Base-by-base conservation (phyloP, 352 stramenopile genomes). In the Pythium biforme region DNA sequence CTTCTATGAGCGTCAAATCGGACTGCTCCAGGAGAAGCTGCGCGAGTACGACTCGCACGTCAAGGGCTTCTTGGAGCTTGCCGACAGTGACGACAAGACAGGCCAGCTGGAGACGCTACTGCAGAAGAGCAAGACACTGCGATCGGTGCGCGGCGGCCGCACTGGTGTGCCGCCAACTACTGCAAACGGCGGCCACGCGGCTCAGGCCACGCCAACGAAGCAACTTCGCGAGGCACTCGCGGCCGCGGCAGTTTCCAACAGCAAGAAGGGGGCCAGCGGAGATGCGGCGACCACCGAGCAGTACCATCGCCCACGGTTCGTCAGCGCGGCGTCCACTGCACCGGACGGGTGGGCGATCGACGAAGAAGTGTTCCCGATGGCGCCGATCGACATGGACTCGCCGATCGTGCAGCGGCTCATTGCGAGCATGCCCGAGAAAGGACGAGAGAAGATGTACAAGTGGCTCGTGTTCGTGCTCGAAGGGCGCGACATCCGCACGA, bases 381-480 rank as follows among this genome's bases (percentile, higher is more conserved):
- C 75, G 1, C 82, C 79, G 10, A 86, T 91, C 45, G 73, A 88
- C 52, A 87, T 91, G 80, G 82, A 91, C 33, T 91, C 82, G n/a
- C 76, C 80, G 8, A 76, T 91, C 14, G 74, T 89, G 5, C 76
- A 91, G 65, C 76, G 77, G 0, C 60, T 91, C 39, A 84, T 89
- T 50, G 66, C 66, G n/a, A 86, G 62, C 46, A 83, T 91, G 76
- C 79, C 79, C 1, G 82, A 86, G 40, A 79, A 68, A 60, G 76
- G 82, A 0, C 73, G 75, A 41, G 76, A 83, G 62, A 89, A 89
- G 53, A 81, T 91, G 49, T 72, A 73, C 19, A 89, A 91, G 51
- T 91, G 81, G 81, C 73, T 91, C 37, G 70, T 70, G 23, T 91
- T 89, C 46, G 79, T 91, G 23, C 63, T 91, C 0, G 79, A 88